Conservation (phyloP, 768 basidiomycete species). For the Mrakia gelida region DNA sequence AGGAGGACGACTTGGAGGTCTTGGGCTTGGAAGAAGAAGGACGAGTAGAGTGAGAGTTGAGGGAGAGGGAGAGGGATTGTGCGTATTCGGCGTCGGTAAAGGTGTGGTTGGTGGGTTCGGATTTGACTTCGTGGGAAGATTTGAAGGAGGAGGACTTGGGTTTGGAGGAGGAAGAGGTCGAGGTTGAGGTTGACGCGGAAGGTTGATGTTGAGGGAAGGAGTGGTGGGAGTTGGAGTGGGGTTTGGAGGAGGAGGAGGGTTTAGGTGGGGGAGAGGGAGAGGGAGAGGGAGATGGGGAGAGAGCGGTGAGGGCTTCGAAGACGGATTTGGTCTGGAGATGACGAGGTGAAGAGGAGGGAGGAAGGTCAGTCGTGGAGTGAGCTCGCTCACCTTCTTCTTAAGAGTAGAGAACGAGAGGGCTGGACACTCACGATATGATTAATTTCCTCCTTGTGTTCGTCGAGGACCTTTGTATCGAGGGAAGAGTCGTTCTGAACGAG, state of each 20-base stretch:
- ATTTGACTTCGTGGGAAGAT: neutral
- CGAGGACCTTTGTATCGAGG: neutral
- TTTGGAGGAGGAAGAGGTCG: neutral
- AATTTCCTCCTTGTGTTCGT: neutral
- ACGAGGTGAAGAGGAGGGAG: no score
- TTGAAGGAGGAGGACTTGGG: neutral
- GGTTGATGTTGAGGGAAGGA: neutral
- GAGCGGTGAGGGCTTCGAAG: neutral
- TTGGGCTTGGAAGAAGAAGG: neutral
- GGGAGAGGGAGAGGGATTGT: conserved; percentile 5
- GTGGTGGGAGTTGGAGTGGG: neutral
- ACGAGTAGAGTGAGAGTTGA: conserved; percentile 17
- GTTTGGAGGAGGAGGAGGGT: neutral
- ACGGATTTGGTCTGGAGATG: conserved; percentile 8
- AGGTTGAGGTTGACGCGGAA: neutral
- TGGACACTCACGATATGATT: neutral
- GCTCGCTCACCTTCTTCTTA: neutral
- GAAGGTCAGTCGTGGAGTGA: no score
- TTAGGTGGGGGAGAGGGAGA: neutral
- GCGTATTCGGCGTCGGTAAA: conserved; percentile 6
- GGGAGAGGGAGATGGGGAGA: neutral
- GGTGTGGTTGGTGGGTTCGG: neutral
- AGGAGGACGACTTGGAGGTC: neutral
- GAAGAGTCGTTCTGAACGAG: conserved; percentile 7
- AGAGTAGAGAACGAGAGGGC: neutral